Evolutionary conservation across 2,329 filamentous ascomycete species (phyloP).

Genomic region (Aspergillus pseudoviridinutans): DNA sequence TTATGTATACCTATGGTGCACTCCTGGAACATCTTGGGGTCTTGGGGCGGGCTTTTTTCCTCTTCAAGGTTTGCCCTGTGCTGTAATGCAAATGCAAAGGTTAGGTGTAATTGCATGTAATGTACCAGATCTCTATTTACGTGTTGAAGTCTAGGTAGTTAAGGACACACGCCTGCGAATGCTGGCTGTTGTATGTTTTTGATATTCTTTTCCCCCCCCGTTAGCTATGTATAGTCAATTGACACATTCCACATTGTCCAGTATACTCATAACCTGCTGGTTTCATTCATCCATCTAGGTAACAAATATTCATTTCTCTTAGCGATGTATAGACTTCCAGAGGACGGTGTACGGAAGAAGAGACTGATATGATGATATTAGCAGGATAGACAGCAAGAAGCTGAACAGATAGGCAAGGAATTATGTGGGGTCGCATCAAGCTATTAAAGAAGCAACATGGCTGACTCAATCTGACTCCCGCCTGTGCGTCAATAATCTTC

Average conservation of each 20-base stretch:
- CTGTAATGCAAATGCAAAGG: no score
- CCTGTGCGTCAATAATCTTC: not conserved
- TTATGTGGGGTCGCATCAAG: not conserved
- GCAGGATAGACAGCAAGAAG: not conserved
- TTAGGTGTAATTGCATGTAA: no score
- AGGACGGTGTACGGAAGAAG: not conserved
- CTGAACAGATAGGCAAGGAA: not conserved
- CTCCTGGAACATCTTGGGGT: no score
- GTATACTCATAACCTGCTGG: not conserved
- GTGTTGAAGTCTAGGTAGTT: no score
- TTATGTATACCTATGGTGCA: no score
- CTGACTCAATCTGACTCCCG: not conserved
- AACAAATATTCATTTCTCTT: not conserved
- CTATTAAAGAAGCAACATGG: not conserved
- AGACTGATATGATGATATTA: not conserved
- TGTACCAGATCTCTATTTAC: no score
- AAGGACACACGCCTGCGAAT: no score
- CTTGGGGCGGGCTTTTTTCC: no score
- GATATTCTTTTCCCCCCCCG: no score
- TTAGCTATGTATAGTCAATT: not conserved
- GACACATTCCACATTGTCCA: not conserved
- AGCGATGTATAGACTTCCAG: not conserved
- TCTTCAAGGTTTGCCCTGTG: no score
- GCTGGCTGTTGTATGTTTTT: no score
- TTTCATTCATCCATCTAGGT: not conserved